These are phyloP conservation scores for Paramyrothecium sp. DNA, from an alignment of 2,329 filamentous ascomycete species.

Conservation along the genomic window DNA sequence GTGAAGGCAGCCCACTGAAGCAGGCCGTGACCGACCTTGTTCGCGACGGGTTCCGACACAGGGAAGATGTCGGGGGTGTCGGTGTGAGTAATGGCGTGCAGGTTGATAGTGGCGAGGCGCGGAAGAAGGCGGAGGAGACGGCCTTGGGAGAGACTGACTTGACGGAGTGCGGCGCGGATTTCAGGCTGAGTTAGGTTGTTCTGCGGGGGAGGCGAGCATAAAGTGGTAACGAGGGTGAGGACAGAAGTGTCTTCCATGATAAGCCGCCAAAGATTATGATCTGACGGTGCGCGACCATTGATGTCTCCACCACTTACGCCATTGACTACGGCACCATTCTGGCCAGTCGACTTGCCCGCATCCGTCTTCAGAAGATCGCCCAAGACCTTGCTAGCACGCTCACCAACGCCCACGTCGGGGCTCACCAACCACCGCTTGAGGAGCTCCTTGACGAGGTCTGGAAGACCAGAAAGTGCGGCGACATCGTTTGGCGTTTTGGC, in stretches of 20 bases:
- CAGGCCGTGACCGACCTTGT: slow-evolving; percentile 33
- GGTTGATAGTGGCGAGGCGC: slow-evolving; percentile 46
- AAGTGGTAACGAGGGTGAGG: slow-evolving; percentile 41
- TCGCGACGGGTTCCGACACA: slow-evolving; percentile 13
- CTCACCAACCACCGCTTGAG: slow-evolving; percentile 52
- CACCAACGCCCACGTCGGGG: slow-evolving; percentile 54
- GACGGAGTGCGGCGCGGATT: slow-evolving; percentile 20
- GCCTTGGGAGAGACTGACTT: slow-evolving; percentile 50
- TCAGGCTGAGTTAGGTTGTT: slow-evolving; percentile 18
- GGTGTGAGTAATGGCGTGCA: slow-evolving; percentile 36
- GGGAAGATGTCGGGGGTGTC: slow-evolving; percentile 32
- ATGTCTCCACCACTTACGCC: slow-evolving; percentile 35
- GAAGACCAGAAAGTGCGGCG: slow-evolving; percentile 48
- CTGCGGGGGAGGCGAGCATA: slow-evolving; percentile 30
- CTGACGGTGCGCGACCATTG: slow-evolving; percentile 43
- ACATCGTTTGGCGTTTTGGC: slow-evolving; percentile 43
- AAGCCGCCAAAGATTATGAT: slow-evolving; percentile 46
- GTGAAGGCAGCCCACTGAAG: slow-evolving; percentile 49
- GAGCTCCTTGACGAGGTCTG: slow-evolving; percentile 45
- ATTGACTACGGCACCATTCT: slow-evolving; percentile 20
- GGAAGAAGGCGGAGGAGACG: slow-evolving; percentile 51
- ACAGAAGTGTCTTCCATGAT: slow-evolving; percentile 45
- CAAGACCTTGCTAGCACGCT: slow-evolving; percentile 49
- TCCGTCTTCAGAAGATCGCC: slow-evolving; percentile 56
- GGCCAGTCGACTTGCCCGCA: slow-evolving; percentile 28